Evolutionary conservation across 2,329 filamentous ascomycete genomes (phyloP).

Genomic region (Onygenales sp.): DNA sequence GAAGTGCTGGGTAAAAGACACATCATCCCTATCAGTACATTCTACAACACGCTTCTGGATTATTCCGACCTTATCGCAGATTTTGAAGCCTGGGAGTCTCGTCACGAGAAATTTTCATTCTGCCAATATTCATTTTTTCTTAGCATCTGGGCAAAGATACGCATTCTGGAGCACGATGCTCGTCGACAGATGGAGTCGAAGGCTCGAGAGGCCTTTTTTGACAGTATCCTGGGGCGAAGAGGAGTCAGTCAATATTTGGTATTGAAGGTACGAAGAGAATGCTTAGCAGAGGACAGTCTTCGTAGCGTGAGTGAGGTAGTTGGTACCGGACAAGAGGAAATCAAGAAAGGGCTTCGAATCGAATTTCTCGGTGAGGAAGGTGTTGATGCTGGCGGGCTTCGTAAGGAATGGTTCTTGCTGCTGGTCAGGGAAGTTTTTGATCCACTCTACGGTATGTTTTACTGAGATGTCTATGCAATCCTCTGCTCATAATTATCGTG

Average conservation of each 20-base stretch:
- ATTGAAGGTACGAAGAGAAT: slow-evolving; percentile 70
- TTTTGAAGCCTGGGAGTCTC: slow-evolving; percentile 79
- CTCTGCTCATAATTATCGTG: not conserved
- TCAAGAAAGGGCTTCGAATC: slow-evolving; percentile 83
- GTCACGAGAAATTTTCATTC: slow-evolving; percentile 67
- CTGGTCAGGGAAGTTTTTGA: slow-evolving; percentile 85
- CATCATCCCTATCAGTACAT: slow-evolving; percentile 69
- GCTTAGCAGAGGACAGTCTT: slow-evolving; percentile 79
- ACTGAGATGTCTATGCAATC: not conserved
- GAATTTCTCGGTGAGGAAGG: slow-evolving; percentile 84
- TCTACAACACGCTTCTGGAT: slow-evolving; percentile 80
- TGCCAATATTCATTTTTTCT: slow-evolving; percentile 89
- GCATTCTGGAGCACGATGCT: slow-evolving; percentile 80
- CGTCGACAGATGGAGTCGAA: slow-evolving; percentile 81
- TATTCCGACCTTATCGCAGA: slow-evolving; percentile 77
- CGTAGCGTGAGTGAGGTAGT: slow-evolving; percentile 77
- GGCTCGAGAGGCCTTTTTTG: slow-evolving; percentile 82
- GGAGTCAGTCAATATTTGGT: slow-evolving; percentile 68
- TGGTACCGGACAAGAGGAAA: slow-evolving; percentile 68
- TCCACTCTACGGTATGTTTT: slow-evolving; percentile 65
- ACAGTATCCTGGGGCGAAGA: slow-evolving; percentile 69
- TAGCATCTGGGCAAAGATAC: slow-evolving; percentile 86
- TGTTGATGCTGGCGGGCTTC: slow-evolving; percentile 76
- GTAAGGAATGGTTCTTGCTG: slow-evolving; percentile 91
- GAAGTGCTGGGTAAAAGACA: slow-evolving; percentile 48